phyloP scores from a whole-genome alignment of 306 rosid species.

The Ochetophila trinervis region DNA sequence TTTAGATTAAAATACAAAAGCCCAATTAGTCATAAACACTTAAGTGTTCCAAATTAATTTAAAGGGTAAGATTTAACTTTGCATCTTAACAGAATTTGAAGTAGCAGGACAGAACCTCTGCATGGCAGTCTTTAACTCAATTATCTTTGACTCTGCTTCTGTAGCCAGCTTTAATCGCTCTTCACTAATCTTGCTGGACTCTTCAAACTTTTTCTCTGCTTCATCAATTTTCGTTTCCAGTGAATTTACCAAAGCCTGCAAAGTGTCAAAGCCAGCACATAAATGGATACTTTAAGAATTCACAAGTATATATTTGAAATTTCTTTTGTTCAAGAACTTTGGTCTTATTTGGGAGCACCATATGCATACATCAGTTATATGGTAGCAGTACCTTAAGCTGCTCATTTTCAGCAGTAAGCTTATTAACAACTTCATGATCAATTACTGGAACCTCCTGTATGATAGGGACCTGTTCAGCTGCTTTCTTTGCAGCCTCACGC shows the following conservation, averaged over 20 bases:
- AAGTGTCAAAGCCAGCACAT: constrained; percentile 22
- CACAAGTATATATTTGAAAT: constrained; percentile 1
- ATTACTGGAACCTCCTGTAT: constrained; percentile 43
- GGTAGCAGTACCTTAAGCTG: constrained; percentile 52
- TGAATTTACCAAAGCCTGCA: constrained; percentile 66
- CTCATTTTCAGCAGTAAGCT: constrained; percentile 67
- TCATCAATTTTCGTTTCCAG: constrained; percentile 71
- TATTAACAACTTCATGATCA: constrained; percentile 48
- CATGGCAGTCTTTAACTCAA: constrained; percentile 73
- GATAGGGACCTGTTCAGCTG: constrained; percentile 34
- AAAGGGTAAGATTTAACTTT: constrained; percentile 4
- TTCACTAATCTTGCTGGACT: constrained; percentile 53
- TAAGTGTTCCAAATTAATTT: neutral
- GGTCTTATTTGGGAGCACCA: neutral
- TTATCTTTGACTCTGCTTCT: constrained; percentile 77
- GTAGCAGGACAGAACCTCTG: constrained; percentile 56
- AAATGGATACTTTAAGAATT: constrained; percentile 6
- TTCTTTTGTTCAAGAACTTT: neutral
- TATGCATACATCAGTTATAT: constrained; percentile 4
- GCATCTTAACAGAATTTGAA: constrained; percentile 15
- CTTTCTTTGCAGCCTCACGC: constrained; percentile 42
- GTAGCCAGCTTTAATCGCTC: constrained; percentile 76
- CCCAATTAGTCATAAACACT: neutral
- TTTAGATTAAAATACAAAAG: constrained; percentile 14
- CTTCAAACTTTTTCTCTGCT: constrained; percentile 56